Evolutionary conservation across 495 filamentous ascomycete genomes (phyloP), one percentile per base, ranked within the genome.

Genomic region (Saxophila tyrrhenica): DNA sequence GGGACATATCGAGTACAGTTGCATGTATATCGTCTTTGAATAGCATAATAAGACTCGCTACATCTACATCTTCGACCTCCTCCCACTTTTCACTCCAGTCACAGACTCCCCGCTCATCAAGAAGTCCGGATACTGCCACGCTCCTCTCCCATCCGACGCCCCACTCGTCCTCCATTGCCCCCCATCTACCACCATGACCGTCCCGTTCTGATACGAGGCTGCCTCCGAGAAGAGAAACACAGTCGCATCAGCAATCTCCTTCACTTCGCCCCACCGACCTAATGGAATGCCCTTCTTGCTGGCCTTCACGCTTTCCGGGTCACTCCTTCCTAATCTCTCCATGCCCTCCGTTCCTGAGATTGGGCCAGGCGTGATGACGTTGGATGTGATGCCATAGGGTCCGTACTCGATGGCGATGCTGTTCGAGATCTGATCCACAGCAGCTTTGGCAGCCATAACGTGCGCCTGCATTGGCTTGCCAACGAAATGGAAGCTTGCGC

Each of bases 171-270:
- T 76, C 85, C 85, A 89, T 19, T 75, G 75, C 0, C 78, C 87
- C 35, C 86, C 86, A 62, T 91, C 86, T 19, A 91, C 74, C 45
- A 94, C 85, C 10, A 94, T 67, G 3, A 77, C 77, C 39, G 84
- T 80, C 1, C 87, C 88, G 58, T 81, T 94, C 8, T 95, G 78
- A 64, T 86, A 96, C 62, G 81, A 89, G 2, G 85, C 90, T 0
- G 85, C 81, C 46, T 91, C 84, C 22, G 81, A 82, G 58, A 95
- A 89, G 21, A 95, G 67, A 59, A 79, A 97, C 0, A 97, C 81
- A 0, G 90, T 95, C 16, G 90, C 87, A 71, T 98, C 89, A 0
- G 90, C 85, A 62, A 98, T 90, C 61, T 98, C 91, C 53, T 81
- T 81, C 9, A 94, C 78, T 0, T 75, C 80, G n/a, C 91, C 92